Evolutionary conservation across 192 early-diverging fungal species (phyloP).

Genomic region (Backusella luteola): DNA sequence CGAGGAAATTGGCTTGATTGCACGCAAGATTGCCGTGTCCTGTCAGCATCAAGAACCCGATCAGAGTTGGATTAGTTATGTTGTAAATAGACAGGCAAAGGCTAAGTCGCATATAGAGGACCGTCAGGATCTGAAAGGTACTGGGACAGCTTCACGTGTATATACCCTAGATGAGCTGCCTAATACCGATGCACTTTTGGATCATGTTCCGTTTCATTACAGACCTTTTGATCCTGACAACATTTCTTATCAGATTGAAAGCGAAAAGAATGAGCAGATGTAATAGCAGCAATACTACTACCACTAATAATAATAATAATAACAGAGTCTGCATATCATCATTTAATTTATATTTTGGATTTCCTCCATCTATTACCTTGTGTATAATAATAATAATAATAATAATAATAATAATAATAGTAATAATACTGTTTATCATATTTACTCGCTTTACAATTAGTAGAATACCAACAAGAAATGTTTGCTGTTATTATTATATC

Average conservation of each 20-base stretch:
- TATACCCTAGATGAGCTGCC: not conserved
- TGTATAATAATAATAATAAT: not conserved
- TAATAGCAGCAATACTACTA: not conserved
- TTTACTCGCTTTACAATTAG: too few species aligned
- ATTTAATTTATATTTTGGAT: not conserved
- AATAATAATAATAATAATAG: not conserved
- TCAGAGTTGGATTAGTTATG: slow-evolving; percentile 18
- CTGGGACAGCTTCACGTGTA: not conserved
- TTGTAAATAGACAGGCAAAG: not conserved
- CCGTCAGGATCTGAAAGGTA: not conserved
- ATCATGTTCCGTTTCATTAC: slow-evolving; percentile 11
- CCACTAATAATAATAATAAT: not conserved
- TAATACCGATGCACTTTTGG: slow-evolving; percentile 1
- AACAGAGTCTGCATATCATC: not conserved
- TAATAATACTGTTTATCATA: not conserved
- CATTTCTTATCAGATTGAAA: slow-evolving; percentile 6
- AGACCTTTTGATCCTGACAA: slow-evolving; percentile 22
- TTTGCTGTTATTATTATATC: not conserved
- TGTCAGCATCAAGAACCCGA: not conserved
- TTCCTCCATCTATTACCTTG: too few species aligned
- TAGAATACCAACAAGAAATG: not conserved
- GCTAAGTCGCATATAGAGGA: not conserved
- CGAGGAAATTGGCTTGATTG: slow-evolving; percentile 26
- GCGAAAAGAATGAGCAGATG: not conserved
- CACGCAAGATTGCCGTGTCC: slow-evolving; percentile 13